Base-by-base conservation (phyloP, 306 rosid genomes). In the Rosa lucieae region DNA sequence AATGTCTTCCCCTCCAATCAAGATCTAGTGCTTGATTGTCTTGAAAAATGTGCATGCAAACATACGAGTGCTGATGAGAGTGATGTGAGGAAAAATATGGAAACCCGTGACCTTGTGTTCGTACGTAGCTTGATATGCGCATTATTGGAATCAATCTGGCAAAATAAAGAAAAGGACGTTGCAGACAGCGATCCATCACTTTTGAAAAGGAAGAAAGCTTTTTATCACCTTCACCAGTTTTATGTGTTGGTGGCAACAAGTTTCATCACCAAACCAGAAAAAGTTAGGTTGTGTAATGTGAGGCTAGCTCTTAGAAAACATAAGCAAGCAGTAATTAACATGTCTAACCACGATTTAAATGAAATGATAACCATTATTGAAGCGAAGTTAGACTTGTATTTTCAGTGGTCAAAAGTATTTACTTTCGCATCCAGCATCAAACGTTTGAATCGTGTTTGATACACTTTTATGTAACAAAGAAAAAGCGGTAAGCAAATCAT, bases 11-110 rank as follows among this genome's bases (percentile, higher is more conserved):
- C 32, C 51, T 68, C 44, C 21, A 40, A 18, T 20, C 72, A 68
- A 20, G 52, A 68, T 20, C 17, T n/a, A 42, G 20, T 43, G 51
- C 29, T 43, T 32, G 37, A 32, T 32, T 43, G 73, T 68, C 73
- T 68, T n/a, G 73, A 68, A 18, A 43, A 20, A 10, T 68, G 73
- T 68, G 73, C 29, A 67, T 39, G 46, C 26, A 67, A 14, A 67
- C 72, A 67, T 40, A 18, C 47, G 23, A 15, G n/a, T 65, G 43
- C 39, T 62, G 9, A 29, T 2, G 67, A 62, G 67, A 62, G 67
- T 26, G 40, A 62, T 62, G 42, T 62, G 67, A 29, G 67, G 67
- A 29, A 62, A 62, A 62, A 26, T 12, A 62, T 62, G 40, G 70
- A 65, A 65, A 13, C 71, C 71, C 73, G 73, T 68, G 73, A 68